Evolutionary conservation across 139 green algal genomes (phyloP), one percentile per base, ranked within the genome.

Genomic region (Picocystis salinarum): DNA sequence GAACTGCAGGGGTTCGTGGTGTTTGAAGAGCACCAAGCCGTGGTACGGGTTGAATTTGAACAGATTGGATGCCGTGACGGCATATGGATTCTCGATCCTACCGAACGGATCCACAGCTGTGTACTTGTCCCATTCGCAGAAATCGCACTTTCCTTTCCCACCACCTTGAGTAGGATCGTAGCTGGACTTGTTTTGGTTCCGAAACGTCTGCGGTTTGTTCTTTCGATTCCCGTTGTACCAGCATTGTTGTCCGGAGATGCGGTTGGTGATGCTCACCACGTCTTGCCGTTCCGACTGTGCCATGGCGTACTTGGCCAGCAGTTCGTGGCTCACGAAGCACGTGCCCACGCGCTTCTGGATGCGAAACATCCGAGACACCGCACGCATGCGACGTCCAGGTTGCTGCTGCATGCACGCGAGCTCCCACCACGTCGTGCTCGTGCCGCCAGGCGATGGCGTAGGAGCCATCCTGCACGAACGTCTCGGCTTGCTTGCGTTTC

Each of bases 11-110:
- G 79, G 79, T 40, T 91, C 53, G 39, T 90, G 79, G 33, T 81
- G 71, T 63, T 83, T 81, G 53, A 85, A 75, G 6, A 85, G 42
- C 22, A 83, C 55, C 7, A 90, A 31, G 7, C 77, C 76, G 44
- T 90, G 78, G 3, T 39, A 69, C 10, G 77, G 77, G 37, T 66
- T 46, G 31, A 17, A 85, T 33, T 91, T 91, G 58, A 90, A 91
- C 10, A 92, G 66, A 53, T 92, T 92, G 47, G 45, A 70, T 15
- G 58, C 76, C 17, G 62, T 72, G 1, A 92, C 71, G 2, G 67
- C 75, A 23, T 73, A 51, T 4, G 41, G 28, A 0, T 28, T 33
- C 53, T 86, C 67, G 1, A 74, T 33, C 28, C 77, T 64, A 30
- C 68, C 5, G 67, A 79, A 42, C 0, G 18, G 34, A 50, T 76